Evolutionary conservation across 129 eudicot species (phyloP).

Genomic region (Centaurea solstitialis): DNA sequence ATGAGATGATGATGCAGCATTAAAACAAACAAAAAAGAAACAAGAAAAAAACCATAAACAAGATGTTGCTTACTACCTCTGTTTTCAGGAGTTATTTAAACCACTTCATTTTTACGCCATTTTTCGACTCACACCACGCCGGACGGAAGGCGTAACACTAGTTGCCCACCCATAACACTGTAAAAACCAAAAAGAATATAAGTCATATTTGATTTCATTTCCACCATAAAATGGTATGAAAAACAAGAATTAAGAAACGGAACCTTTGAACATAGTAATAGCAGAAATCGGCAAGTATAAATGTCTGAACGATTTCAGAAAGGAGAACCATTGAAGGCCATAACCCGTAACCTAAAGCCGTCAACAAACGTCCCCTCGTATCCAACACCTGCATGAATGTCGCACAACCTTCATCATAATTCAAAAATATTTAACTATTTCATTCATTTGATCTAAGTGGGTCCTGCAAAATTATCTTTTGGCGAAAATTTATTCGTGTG

Average conservation of each 20-base stretch:
- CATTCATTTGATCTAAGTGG: too few species aligned
- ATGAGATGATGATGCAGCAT: conserved; percentile 17
- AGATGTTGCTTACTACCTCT: conserved; percentile 29
- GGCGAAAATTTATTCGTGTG: too few species aligned
- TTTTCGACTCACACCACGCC: conserved; percentile 50
- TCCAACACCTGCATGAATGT: conserved; percentile 41
- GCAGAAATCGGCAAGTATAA: conserved; percentile 64
- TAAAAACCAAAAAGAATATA: conserved; percentile 4
- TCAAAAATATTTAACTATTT: too few species aligned
- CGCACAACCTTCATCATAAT: neutral
- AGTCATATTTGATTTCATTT: neutral
- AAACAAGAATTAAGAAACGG: neutral
- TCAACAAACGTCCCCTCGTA: conserved; percentile 51
- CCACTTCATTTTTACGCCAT: conserved; percentile 1
- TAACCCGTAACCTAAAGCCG: conserved; percentile 56
- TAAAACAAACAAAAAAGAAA: neutral
- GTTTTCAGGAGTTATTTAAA: conserved; percentile 14
- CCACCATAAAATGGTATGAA: neutral
- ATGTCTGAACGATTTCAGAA: conserved; percentile 64
- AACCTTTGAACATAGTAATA: conserved; percentile 64
- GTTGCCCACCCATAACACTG: conserved; percentile 67
- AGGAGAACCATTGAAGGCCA: conserved; percentile 64
- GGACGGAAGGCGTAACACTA: conserved; percentile 61
- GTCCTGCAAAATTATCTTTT: too few species aligned
- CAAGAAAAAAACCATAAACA: conserved; percentile 5